phyloP scores from a whole-genome alignment of 2,329 filamentous ascomycete genomes.

The Colletotrichum tropicale region DNA sequence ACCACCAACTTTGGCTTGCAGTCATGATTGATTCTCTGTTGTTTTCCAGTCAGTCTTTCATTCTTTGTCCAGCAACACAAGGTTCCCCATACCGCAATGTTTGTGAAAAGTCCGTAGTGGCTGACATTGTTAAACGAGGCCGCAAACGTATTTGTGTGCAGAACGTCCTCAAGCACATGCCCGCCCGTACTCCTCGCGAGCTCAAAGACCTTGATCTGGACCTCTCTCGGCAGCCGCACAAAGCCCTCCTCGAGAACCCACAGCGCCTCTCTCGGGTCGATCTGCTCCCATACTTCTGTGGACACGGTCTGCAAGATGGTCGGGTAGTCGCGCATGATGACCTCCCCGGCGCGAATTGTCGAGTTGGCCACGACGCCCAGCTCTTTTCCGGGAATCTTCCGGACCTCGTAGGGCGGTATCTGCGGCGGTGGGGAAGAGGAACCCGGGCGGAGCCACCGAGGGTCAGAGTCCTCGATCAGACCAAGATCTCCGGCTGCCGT shows the following conservation, averaged over 20 bases:
- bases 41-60: too few species aligned
- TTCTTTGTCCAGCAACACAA: neutral
- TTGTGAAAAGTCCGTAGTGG: conserved; percentile 34
- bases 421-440: neutral
- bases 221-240: conserved; percentile 27
- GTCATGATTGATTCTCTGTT: conserved; percentile 37
- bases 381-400: conserved; percentile 31
- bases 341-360: conserved; percentile 32
- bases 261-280: conserved; percentile 24
- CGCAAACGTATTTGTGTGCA: conserved; percentile 38
- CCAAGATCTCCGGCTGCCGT: conserved; percentile 4
- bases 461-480: neutral
- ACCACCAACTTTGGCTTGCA: conserved; percentile 37
- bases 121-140: conserved; percentile 24
- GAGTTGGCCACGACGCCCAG: conserved; percentile 33
- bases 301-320: conserved; percentile 25
- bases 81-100: conserved; percentile 26
- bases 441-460: neutral
- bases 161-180: conserved; percentile 34
- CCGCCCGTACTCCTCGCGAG: conserved; percentile 33
- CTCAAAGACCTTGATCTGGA: conserved; percentile 24
- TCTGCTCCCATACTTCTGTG: conserved; percentile 24
- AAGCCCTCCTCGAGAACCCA: conserved; percentile 31
- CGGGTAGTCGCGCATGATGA: conserved; percentile 33
- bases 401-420: conserved; percentile 26